Base-by-base conservation (phyloP, 805 yeast species). In the Yamadazyma insecticola region DNA sequence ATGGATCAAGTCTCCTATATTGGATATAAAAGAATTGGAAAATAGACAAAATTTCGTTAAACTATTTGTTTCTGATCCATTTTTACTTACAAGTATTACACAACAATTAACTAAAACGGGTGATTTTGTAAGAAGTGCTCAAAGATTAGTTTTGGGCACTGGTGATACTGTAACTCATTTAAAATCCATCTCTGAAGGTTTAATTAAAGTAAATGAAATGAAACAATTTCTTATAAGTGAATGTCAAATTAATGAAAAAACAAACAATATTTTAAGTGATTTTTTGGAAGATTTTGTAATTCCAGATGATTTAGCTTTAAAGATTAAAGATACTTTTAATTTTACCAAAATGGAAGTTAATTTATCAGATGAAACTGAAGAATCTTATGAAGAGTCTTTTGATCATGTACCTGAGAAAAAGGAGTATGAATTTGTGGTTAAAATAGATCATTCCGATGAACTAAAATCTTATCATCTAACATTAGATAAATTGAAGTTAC, bases 1-100 rank as follows among this genome's bases (percentile, higher is more conserved):
- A 31, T 87, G 97, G 96, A 57, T 90, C 4, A 68, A 84, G 16
- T 76, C 86, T 2, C 98, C 98, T 0, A 70, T 85, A 0, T 68
- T 81, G 7, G 72, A 81, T 45, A 45, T 72, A 0, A 44, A 50
- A 0, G 82, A 75, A 39, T 76, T 92, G 10, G 53, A 52, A 12
- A 45, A 51, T 13, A 62, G 98, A 16, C 67, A 63, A 32, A 39
- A 42, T 3, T 63, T 55, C 35, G 72, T 66, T 2, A 30, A 41
- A 9, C 33, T 61, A 7, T 62, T 63, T 40, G 14, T 36, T 4
- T 14, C 28, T 3, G 24, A 28, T 24, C 27, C 35, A 5, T 16
- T 29, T 16, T 35, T 35, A n/a, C 17, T 33, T 19, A n/a, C 36
- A 5, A 26, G 31, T 12, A 38, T 44, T 12, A 44, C 47, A 13